These are phyloP conservation scores for Heracleum sosnowskyi DNA, from an alignment of 129 eudicot genomes.

Conservation along the genomic window DNA sequence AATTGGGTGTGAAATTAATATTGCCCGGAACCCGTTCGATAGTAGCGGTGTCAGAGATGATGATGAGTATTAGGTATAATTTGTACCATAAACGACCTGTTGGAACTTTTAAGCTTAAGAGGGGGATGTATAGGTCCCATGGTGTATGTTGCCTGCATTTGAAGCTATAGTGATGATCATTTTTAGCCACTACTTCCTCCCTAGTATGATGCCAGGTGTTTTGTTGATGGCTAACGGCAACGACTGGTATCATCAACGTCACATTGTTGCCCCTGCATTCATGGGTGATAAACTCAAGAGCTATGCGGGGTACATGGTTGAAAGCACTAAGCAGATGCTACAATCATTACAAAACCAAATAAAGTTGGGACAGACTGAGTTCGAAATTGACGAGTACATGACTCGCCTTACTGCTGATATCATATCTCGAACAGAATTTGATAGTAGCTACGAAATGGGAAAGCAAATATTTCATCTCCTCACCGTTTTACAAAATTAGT, in stretches of 20 bases:
- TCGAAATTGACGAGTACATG: conserved; percentile 76
- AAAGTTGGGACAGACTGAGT: conserved; percentile 33
- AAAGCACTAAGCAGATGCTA: conserved; percentile 59
- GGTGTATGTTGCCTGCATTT: no score
- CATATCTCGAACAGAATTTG: conserved; percentile 70
- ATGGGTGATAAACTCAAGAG: conserved; percentile 89
- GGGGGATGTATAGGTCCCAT: no score
- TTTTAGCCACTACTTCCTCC: no score
- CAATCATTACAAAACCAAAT: conserved; percentile 31
- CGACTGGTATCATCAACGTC: conserved; percentile 87
- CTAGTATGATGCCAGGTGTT: no score
- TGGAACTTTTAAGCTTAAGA: no score
- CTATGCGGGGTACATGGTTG: conserved; percentile 84
- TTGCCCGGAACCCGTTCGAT: no score
- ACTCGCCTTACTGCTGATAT: conserved; percentile 62
- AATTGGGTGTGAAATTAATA: no score
- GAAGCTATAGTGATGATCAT: no score
- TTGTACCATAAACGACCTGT: no score
- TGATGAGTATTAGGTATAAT: no score
- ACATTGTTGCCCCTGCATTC: conserved; percentile 90
- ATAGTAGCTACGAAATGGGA: conserved; percentile 56
- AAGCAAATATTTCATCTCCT: conserved; percentile 63
- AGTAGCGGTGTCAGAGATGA: no score
- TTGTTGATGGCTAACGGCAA: conserved; percentile 87
- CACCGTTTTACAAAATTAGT: conserved; percentile 47